phyloP scores from a whole-genome alignment of 306 rosid genomes.

The Vigna reflexopilosa region DNA sequence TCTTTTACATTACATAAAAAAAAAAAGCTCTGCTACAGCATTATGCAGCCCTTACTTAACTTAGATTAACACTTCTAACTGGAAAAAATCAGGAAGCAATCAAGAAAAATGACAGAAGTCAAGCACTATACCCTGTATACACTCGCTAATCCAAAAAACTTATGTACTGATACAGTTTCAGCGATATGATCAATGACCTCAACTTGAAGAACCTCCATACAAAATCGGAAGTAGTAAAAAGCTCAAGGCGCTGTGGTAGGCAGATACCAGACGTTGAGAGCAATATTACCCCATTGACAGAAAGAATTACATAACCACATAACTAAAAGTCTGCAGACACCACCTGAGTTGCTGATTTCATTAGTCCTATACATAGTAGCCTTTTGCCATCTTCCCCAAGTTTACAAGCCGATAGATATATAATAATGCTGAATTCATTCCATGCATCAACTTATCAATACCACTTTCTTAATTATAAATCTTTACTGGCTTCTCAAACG shows the following conservation, averaged over 20 bases:
- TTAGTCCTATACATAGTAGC: conserved; percentile 52
- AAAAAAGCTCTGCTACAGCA: conserved; percentile 43
- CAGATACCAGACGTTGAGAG: conserved; percentile 54
- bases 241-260: conserved; percentile 50
- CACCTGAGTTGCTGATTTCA: conserved; percentile 55
- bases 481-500: conserved; percentile 89
- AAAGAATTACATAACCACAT: conserved; percentile 67
- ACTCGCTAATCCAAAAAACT: conserved; percentile 70
- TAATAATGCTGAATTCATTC: conserved; percentile 50
- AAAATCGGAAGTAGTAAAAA: conserved; percentile 49
- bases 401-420: conserved; percentile 50
- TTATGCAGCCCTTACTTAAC: conserved; percentile 46
- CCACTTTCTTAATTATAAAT: conserved; percentile 70
- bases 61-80: conserved; percentile 41
- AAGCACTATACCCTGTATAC: conserved; percentile 73
- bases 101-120: conserved; percentile 47
- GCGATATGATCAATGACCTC: conserved; percentile 51
- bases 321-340: conserved; percentile 57
- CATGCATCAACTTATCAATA: conserved; percentile 38
- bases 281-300: conserved; percentile 56
- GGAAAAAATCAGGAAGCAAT: conserved; percentile 50
- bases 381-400: conserved; percentile 42
- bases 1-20: conserved; percentile 45
- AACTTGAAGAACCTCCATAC: conserved; percentile 53
- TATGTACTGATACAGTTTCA: conserved; percentile 67